phyloP scores from a whole-genome alignment of 2,329 filamentous ascomycete genomes.

The Amylocarpus encephaloides region DNA sequence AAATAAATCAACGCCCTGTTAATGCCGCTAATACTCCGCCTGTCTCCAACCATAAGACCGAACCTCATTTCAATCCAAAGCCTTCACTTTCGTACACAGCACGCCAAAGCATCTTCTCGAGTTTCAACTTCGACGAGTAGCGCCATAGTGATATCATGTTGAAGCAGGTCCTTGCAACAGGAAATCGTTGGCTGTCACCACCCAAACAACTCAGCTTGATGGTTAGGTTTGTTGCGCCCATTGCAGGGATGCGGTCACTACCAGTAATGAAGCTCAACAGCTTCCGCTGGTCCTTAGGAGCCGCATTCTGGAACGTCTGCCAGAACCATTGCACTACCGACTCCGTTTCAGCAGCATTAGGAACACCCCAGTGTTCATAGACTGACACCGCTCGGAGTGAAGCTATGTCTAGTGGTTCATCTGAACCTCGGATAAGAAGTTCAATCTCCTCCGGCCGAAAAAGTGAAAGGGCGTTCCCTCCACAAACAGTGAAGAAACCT shows the following conservation, averaged over 20 bases:
- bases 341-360: slow-evolving; percentile 51
- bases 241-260: slow-evolving; percentile 83
- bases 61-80: slow-evolving; percentile 70
- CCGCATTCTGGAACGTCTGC: slow-evolving; percentile 66
- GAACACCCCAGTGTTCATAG: slow-evolving; percentile 71
- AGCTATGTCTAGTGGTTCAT: slow-evolving; percentile 73
- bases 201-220: slow-evolving; percentile 73
- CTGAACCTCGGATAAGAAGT: slow-evolving; percentile 75
- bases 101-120: slow-evolving; percentile 71
- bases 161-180: slow-evolving; percentile 86
- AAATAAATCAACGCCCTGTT: neutral
- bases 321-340: slow-evolving; percentile 81
- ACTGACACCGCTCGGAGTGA: slow-evolving; percentile 69
- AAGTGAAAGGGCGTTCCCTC: slow-evolving; percentile 77
- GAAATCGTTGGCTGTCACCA: slow-evolving; percentile 67
- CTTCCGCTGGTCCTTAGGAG: slow-evolving; percentile 64
- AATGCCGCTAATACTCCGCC: neutral
- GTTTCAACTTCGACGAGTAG: slow-evolving; percentile 58
- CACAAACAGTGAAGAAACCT: slow-evolving; percentile 88
- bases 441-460: slow-evolving; percentile 92
- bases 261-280: slow-evolving; percentile 83
- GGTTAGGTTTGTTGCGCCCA: slow-evolving; percentile 71
- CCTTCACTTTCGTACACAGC: slow-evolving; percentile 88
- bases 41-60: neutral
- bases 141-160: slow-evolving; percentile 74